Conservation (phyloP, 1,284 basidiomycete genomes). For the Coriolopsis trogii region DNA sequence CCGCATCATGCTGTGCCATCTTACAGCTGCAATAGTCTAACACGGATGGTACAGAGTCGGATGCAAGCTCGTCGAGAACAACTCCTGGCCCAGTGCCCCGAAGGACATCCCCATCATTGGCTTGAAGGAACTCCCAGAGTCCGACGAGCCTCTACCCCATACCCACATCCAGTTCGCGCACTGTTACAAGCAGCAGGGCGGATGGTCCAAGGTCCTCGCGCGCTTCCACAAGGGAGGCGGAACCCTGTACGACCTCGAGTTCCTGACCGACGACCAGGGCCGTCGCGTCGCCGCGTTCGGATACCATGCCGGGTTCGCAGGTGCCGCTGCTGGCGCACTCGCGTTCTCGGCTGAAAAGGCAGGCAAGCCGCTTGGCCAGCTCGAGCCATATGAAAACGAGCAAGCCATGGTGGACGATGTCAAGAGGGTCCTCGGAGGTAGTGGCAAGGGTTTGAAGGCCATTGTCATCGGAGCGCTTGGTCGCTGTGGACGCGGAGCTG, state of each 20-base stretch:
- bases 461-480: conserved; percentile 97
- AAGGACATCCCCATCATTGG: conserved; percentile 86
- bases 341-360: conserved; percentile 76
- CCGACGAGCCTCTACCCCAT: conserved; percentile 81
- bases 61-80: conserved; percentile 87
- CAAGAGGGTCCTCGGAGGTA: conserved; percentile 68
- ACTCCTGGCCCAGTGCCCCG: conserved; percentile 88
- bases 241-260: conserved; percentile 96
- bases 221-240: conserved; percentile 90
- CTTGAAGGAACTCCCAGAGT: conserved; percentile 92
- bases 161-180: conserved; percentile 99
- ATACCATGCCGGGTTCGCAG: conserved; percentile 98
- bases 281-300: conserved; percentile 98
- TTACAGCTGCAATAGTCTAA: no score
- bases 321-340: conserved; percentile 91
- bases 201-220: conserved; percentile 88
- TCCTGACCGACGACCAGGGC: conserved; percentile 85
- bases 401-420: conserved; percentile 79
- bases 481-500: conserved; percentile 94
- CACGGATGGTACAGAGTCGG: conserved; percentile 66
- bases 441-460: conserved; percentile 79
- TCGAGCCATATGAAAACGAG: conserved; percentile 87
- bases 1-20: conserved; percentile 6
- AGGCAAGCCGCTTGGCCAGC: conserved; percentile 61
- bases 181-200: conserved; percentile 96